Conservation (phyloP, 352 stramenopile genomes). For the Globisporangium nunn region DNA sequence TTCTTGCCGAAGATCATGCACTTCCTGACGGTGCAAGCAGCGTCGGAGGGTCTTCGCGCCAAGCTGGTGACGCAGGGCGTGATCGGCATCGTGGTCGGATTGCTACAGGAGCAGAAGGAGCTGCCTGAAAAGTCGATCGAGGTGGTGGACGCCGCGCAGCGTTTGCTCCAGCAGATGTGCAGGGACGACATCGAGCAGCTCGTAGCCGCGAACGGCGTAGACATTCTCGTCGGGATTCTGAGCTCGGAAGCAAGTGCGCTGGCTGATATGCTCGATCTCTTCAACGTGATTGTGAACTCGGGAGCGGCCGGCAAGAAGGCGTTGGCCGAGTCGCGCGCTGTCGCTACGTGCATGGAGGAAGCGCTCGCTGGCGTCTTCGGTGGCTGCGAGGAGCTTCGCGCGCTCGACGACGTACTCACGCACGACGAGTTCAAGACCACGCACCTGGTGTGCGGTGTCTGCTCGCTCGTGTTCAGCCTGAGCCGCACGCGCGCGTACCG, state of each 20-base stretch:
- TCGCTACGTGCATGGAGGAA: slow-evolving; percentile 35
- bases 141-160: slow-evolving; percentile 28
- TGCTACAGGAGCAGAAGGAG: slow-evolving; percentile 47
- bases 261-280: slow-evolving; percentile 48
- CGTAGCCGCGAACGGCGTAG: slow-evolving; percentile 53
- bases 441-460: slow-evolving; percentile 43
- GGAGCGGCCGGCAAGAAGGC: slow-evolving; percentile 32
- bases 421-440: slow-evolving; percentile 28
- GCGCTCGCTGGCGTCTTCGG: slow-evolving; percentile 21
- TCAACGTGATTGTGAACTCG: slow-evolving; percentile 51
- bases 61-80: slow-evolving; percentile 46
- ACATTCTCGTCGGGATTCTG: slow-evolving; percentile 37
- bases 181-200: slow-evolving; percentile 57
- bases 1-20: slow-evolving; percentile 24
- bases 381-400: slow-evolving; percentile 5
- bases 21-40: slow-evolving; percentile 29
- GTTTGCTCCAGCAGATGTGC: slow-evolving; percentile 49
- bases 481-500: slow-evolving; percentile 24
- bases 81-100: slow-evolving; percentile 42
- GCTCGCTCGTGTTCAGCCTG: slow-evolving; percentile 45
- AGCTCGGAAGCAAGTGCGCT: slow-evolving; percentile 21
- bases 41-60: slow-evolving; percentile 18
- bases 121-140: slow-evolving; percentile 14
- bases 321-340: slow-evolving; percentile 39
- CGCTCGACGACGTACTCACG: slow-evolving; percentile 13